Percentiles rank a stretch among this genome's conserved stretches.
These are phyloP conservation scores for Zygoascus biomembranicola DNA, from an alignment of 805 yeast genomes.

Conservation along the genomic window DNA sequence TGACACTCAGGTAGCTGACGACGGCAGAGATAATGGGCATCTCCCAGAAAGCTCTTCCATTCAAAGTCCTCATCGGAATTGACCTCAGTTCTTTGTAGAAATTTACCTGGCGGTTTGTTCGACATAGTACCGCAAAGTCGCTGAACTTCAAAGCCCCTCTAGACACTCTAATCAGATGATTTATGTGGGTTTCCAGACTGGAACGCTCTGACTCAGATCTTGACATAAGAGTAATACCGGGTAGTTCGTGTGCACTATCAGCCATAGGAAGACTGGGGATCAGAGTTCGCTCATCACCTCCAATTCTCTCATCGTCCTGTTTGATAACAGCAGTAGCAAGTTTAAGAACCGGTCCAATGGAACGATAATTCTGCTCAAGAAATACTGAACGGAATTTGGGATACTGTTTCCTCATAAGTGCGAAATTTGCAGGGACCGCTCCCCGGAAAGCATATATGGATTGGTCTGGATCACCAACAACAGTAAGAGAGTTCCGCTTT, in stretches of 20 bases:
- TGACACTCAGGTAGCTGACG: slow-evolving; percentile 55
- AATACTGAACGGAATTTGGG: slow-evolving; percentile 32
- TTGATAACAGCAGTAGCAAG: slow-evolving; percentile 59
- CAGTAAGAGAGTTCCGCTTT: slow-evolving; percentile 41
- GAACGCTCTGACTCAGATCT: slow-evolving; percentile 37
- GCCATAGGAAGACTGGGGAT: slow-evolving; percentile 29
- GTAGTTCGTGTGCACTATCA: slow-evolving; percentile 8
- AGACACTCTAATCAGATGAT: slow-evolving; percentile 39
- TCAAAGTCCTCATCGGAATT: slow-evolving; percentile 46
- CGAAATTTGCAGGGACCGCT: slow-evolving; percentile 65
- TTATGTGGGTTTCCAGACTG: slow-evolving; percentile 24
- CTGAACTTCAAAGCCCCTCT: slow-evolving; percentile 35
- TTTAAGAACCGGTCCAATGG: slow-evolving; percentile 57
- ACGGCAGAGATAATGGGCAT: slow-evolving; percentile 56
- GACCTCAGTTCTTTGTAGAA: slow-evolving; percentile 59
- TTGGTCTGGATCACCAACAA: slow-evolving; percentile 96
- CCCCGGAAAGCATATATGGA: slow-evolving; percentile 84
- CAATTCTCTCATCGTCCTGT: slow-evolving; percentile 37
- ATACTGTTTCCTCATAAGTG: slow-evolving; percentile 38
- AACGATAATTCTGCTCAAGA: slow-evolving; percentile 70
- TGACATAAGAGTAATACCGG: slow-evolving; percentile 42
- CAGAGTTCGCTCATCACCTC: slow-evolving; percentile 27
- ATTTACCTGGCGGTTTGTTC: slow-evolving; percentile 40
- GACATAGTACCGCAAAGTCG: slow-evolving; percentile 67
- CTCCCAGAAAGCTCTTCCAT: slow-evolving; percentile 72